Evolutionary conservation across 805 yeast genomes (phyloP).

Genomic region (Metschnikowia baotianmanensis): DNA sequence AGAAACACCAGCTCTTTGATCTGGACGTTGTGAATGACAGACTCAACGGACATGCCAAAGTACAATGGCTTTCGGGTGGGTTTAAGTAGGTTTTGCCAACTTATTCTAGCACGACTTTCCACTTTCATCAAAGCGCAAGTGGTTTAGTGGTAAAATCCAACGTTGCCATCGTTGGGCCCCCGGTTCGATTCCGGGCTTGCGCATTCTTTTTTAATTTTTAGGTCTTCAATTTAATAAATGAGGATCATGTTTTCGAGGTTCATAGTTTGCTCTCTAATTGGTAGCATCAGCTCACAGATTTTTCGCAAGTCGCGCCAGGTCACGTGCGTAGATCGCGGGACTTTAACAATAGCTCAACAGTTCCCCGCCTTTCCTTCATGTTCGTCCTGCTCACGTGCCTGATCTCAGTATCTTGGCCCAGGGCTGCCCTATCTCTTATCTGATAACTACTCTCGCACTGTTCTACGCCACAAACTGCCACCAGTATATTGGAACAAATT

Average conservation of each 20-base stretch:
- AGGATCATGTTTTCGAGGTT: too few species aligned
- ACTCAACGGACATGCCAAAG: background rate
- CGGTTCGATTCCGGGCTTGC: slow-evolving; percentile 25
- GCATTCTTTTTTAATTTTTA: slow-evolving; percentile 18
- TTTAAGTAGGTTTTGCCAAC: too few species aligned
- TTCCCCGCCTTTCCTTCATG: too few species aligned
- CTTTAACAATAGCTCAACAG: too few species aligned
- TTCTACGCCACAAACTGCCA: slow-evolving; percentile 3
- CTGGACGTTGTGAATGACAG: too few species aligned
- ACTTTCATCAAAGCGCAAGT: slow-evolving; percentile 13
- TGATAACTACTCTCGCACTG: slow-evolving; percentile 2
- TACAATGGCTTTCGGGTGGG: background rate
- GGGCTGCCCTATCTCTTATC: slow-evolving; percentile 7
- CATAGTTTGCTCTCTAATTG: too few species aligned
- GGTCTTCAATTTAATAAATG: too few species aligned
- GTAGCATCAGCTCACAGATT: too few species aligned
- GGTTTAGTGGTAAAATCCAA: slow-evolving; percentile 21
- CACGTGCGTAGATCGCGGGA: background rate
- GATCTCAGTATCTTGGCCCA: background rate
- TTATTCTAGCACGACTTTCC: background rate
- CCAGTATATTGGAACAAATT: background rate
- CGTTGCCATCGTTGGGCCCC: slow-evolving; percentile 10
- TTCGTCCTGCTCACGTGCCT: slow-evolving; percentile 1
- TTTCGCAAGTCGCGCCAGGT: too few species aligned
- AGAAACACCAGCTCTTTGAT: too few species aligned